phyloP scores from a whole-genome alignment of 1,284 basidiomycete species.

The Apiotrichum akiyoshidainum region DNA sequence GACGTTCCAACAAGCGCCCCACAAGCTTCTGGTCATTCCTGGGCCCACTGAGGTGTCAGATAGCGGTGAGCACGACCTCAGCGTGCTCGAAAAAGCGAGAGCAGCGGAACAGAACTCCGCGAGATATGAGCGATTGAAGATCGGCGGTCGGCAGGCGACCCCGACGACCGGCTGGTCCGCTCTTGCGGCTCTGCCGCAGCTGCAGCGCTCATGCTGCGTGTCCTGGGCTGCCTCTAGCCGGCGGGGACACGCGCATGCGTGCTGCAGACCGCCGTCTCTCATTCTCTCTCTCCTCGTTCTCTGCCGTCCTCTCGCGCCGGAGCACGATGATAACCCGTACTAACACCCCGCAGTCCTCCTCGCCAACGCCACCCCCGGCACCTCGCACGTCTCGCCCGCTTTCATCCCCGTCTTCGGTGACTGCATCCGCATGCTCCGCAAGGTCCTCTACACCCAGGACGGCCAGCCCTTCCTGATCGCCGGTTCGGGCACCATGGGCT shows the following conservation, averaged over 20 bases:
- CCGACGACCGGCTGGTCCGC: too few relatives aligned
- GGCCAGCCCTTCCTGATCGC: constrained; percentile 84
- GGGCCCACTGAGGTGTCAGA: too few relatives aligned
- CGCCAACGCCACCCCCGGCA: constrained; percentile 59
- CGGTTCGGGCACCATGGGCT: constrained; percentile 91
- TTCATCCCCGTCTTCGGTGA: constrained; percentile 89
- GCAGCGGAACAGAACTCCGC: neutral
- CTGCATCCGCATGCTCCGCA: constrained; percentile 78
- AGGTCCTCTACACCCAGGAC: constrained; percentile 67
- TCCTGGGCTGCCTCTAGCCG: too few relatives aligned
- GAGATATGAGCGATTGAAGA: neutral
- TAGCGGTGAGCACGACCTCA: too few relatives aligned
- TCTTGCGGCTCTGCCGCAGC: too few relatives aligned
- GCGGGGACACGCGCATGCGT: too few relatives aligned
- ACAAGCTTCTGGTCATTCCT: too few relatives aligned
- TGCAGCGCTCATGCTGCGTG: too few relatives aligned
- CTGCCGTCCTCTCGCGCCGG: too few relatives aligned
- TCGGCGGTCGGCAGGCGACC: neutral
- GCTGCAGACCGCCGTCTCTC: neutral
- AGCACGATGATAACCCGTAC: neutral
- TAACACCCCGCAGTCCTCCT: constrained; percentile 47
- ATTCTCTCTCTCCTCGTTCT: neutral
- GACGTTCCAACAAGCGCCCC: too few relatives aligned
- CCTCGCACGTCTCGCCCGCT: constrained; percentile 86
- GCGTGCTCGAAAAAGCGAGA: neutral